Percentiles rank a stretch among this genome's conserved stretches.
Evolutionary conservation across 345 rosid genomes (phyloP).

Genomic region (Salix exigua): DNA sequence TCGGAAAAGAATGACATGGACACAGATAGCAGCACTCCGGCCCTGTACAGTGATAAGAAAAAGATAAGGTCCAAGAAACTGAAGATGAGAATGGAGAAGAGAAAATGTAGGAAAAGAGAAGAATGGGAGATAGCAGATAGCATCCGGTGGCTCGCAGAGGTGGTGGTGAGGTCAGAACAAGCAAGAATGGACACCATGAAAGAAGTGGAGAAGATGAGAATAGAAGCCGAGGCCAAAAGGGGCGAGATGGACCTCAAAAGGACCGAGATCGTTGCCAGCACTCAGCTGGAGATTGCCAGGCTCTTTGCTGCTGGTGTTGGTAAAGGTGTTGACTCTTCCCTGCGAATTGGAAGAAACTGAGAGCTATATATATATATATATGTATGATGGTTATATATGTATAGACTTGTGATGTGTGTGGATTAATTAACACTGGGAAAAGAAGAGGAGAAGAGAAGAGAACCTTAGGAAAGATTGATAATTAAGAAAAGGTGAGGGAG

Average conservation of each 20-base stretch:
- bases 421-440: not conserved
- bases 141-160: slow-evolving; percentile 81
- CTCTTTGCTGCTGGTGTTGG: slow-evolving; percentile 59
- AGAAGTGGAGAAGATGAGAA: slow-evolving; percentile 86
- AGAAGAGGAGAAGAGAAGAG: not conserved
- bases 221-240: slow-evolving; percentile 78
- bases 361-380: not conserved
- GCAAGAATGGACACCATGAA: slow-evolving; percentile 84
- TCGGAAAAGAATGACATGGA: slow-evolving; percentile 58
- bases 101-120: slow-evolving; percentile 46
- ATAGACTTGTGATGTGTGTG: not conserved
- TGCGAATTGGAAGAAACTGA: slow-evolving; percentile 77
- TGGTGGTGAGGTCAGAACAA: slow-evolving; percentile 75
- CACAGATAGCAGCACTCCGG: slow-evolving; percentile 87
- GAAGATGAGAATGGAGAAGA: slow-evolving; percentile 46
- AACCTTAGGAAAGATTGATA: not conserved
- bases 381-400: not conserved
- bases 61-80: slow-evolving; percentile 36
- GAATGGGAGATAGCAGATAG: slow-evolving; percentile 69
- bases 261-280: slow-evolving; percentile 80
- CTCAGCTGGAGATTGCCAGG: slow-evolving; percentile 89
- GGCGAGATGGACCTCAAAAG: slow-evolving; percentile 86
- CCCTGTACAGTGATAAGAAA: slow-evolving; percentile 48
- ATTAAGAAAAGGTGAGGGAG: not conserved
- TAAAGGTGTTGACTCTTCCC: slow-evolving; percentile 69